A percentile compares a stretch with the other conserved stretches of the same genome.
phyloP scores from a whole-genome alignment of 176 grass and related monocot genomes.

The Phragmites australis region DNA sequence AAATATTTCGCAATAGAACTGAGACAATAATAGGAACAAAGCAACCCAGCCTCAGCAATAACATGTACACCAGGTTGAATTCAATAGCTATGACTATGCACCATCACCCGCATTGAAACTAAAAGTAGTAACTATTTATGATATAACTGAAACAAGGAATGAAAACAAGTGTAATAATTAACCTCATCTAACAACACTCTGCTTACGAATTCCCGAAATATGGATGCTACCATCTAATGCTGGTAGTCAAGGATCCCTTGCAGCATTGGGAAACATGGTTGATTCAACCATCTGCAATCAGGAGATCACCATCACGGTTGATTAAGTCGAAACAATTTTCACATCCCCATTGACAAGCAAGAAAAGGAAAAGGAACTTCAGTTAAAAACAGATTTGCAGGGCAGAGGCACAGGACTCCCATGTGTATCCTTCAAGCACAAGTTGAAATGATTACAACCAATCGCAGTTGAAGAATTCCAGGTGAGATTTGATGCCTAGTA shows the following conservation, averaged over 20 bases:
- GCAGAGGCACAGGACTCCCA: neutral
- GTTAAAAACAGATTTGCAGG: neutral
- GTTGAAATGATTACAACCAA: neutral
- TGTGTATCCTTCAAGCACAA: conserved; percentile 1
- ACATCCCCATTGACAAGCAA: neutral
- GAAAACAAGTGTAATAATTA: neutral
- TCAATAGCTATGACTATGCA: neutral
- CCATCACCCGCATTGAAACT: neutral
- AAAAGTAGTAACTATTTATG: neutral
- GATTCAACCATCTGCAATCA: neutral
- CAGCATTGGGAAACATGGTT: neutral
- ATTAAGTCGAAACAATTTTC: neutral
- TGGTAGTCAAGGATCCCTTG: neutral
- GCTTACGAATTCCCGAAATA: neutral
- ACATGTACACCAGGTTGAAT: neutral
- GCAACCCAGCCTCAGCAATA: too few relatives aligned
- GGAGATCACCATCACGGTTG: neutral
- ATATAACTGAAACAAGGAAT: neutral
- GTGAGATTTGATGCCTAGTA: neutral
- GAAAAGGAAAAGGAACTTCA: neutral
- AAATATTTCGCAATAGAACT: neutral
- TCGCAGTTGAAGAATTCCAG: neutral
- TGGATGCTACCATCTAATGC: neutral
- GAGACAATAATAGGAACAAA: neutral
- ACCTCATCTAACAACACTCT: neutral